Evolutionary conservation across 345 rosid genomes (phyloP).

Genomic region (Eucalyptus paniculata): DNA sequence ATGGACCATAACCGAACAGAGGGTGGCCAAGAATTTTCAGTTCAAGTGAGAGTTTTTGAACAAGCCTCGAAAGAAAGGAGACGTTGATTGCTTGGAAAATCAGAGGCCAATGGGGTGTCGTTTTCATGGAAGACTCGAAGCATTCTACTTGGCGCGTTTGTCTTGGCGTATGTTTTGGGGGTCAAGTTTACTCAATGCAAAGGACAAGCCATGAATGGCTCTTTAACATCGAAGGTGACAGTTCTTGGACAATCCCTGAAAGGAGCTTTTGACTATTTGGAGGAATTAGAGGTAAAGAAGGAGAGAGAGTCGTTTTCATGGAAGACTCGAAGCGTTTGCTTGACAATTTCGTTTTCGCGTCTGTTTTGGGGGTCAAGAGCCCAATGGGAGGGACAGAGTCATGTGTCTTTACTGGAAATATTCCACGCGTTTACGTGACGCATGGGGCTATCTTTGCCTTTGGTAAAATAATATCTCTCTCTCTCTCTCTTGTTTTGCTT

Average conservation of each 20-base stretch:
- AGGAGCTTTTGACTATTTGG: not conserved
- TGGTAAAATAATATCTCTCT: not conserved
- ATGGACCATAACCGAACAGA: not conserved
- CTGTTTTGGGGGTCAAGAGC: not conserved
- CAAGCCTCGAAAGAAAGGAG: not conserved
- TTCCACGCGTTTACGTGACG: not conserved
- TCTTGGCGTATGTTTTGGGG: not conserved
- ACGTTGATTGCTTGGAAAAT: not conserved
- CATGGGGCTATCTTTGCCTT: not conserved
- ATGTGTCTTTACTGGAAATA: not conserved
- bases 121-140: not conserved
- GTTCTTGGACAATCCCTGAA: not conserved
- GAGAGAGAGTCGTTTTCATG: not conserved
- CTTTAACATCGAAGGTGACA: not conserved
- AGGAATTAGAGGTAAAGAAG: not conserved
- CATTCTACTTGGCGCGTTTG: conserved; percentile 5
- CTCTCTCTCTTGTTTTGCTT: not conserved
- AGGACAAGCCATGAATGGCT: not conserved
- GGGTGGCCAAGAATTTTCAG: not conserved
- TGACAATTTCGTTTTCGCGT: not conserved
- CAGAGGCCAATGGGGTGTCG: not conserved
- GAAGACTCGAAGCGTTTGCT: not conserved
- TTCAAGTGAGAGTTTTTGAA: not conserved
- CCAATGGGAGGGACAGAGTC: not conserved
- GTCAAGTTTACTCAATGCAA: not conserved